Conservation (phyloP, 495 filamentous ascomycete species). For the Choiromyces venosus region DNA sequence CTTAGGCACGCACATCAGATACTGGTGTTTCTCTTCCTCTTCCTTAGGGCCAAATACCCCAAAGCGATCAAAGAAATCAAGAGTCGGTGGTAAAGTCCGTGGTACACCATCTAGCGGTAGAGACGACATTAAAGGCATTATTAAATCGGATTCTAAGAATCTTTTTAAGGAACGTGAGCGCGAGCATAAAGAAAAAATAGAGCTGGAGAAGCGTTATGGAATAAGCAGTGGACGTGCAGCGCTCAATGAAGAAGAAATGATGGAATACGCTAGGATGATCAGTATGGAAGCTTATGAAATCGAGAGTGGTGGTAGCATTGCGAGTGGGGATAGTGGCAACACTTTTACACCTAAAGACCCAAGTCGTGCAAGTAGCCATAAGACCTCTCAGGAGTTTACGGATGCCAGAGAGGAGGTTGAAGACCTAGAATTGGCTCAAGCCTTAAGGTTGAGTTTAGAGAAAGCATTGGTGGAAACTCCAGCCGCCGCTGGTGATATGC, state of each 20-base stretch:
- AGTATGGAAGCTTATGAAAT: conserved; percentile 68
- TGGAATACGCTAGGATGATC: conserved; percentile 82
- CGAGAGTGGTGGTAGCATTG: conserved; percentile 43
- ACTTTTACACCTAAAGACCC: conserved; percentile 24
- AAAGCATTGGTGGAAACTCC: conserved; percentile 7
- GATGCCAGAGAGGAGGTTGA: conserved; percentile 47
- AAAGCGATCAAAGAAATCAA: conserved; percentile 40
- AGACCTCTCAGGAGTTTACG: conserved; percentile 44
- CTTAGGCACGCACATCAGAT: conserved; percentile 77
- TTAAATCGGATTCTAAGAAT: conserved; percentile 65
- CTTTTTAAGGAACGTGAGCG: conserved; percentile 53
- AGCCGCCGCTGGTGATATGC: background rate
- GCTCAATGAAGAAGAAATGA: conserved; percentile 76
- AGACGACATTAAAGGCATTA: conserved; percentile 67
- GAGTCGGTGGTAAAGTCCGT: conserved; percentile 53
- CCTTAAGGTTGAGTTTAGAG: conserved; percentile 33
- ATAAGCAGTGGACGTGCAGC: conserved; percentile 77
- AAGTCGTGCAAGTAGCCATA: conserved; percentile 42
- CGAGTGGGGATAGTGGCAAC: conserved; percentile 21
- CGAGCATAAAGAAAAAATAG: conserved; percentile 53
- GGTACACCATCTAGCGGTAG: conserved; percentile 52
- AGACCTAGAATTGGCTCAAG: conserved; percentile 62
- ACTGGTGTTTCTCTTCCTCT: conserved; percentile 85
- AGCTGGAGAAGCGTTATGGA: conserved; percentile 61
- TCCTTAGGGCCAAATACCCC: conserved; percentile 48